These are phyloP conservation scores for Monosporozyma siamensis DNA, from an alignment of 805 yeast species.

Conservation along the genomic window DNA sequence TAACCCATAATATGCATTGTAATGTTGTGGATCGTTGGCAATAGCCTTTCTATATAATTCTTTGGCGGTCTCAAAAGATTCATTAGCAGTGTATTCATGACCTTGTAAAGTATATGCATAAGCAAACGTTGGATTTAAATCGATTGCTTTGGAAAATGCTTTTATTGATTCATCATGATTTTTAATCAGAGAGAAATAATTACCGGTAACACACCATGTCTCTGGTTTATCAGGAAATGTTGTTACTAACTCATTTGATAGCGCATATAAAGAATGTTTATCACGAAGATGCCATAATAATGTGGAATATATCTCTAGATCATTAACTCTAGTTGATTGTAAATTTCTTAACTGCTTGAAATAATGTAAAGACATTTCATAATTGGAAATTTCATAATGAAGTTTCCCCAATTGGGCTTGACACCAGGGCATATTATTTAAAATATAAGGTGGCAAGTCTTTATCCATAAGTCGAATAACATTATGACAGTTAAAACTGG, in stretches of 20 bases:
- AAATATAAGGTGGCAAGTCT: slow-evolving; percentile 48
- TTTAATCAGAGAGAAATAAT: slow-evolving; percentile 68
- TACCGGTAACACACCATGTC: slow-evolving; percentile 90
- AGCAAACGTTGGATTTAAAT: slow-evolving; percentile 58
- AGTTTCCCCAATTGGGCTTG: slow-evolving; percentile 68
- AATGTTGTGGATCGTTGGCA: slow-evolving; percentile 68
- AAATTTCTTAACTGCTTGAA: slow-evolving; percentile 53
- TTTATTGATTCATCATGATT: slow-evolving; percentile 86
- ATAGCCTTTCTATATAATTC: slow-evolving; percentile 75
- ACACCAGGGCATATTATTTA: slow-evolving; percentile 72
- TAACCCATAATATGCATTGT: slow-evolving; percentile 90
- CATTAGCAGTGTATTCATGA: slow-evolving; percentile 81
- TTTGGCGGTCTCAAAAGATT: slow-evolving; percentile 82
- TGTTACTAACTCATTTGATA: slow-evolving; percentile 73
- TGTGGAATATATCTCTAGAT: slow-evolving; percentile 88
- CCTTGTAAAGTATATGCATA: slow-evolving; percentile 92
- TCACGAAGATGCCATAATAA: slow-evolving; percentile 86
- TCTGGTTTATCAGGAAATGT: slow-evolving; percentile 59
- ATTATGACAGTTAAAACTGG: slow-evolving; percentile 63
- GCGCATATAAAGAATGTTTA: slow-evolving; percentile 65
- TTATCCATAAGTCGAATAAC: slow-evolving; percentile 59
- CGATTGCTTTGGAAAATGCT: slow-evolving; percentile 73
- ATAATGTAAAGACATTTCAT: slow-evolving; percentile 59
- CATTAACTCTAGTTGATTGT: slow-evolving; percentile 73
- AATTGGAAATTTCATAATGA: slow-evolving; percentile 81